Evolutionary conservation across 2,329 filamentous ascomycete genomes (phyloP).

Genomic region (Alternaria consortialis): DNA sequence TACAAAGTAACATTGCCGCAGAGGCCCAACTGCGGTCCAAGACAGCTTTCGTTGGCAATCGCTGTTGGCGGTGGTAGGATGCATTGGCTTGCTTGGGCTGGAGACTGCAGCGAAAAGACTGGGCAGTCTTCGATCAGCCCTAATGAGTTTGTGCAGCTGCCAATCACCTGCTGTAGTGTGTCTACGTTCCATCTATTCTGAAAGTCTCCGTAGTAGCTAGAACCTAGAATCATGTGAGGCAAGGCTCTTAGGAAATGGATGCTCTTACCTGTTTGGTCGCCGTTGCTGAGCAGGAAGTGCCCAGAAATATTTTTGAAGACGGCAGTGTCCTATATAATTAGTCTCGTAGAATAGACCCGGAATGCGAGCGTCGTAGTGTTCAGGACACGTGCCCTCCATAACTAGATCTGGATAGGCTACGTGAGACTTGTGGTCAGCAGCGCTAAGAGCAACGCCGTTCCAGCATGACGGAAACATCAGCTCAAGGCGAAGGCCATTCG

Average conservation of each 20-base stretch:
- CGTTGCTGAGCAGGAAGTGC: conserved; percentile 78
- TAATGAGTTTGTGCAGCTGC: conserved; percentile 68
- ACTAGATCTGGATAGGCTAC: conserved; percentile 81
- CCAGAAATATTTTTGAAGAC: conserved; percentile 70
- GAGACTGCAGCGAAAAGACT: conserved; percentile 43
- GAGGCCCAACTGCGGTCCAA: conserved; percentile 2
- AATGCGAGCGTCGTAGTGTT: conserved; percentile 71
- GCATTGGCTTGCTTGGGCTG: conserved; percentile 4
- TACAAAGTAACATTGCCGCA: conserved; percentile 13
- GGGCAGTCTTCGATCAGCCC: conserved; percentile 66
- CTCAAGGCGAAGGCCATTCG: conserved; percentile 22
- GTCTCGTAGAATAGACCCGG: conserved; percentile 85
- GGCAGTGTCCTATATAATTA: conserved; percentile 82
- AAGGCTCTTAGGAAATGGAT: conserved; percentile 1
- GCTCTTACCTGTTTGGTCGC: conserved; percentile 65
- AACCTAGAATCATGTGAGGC: conserved; percentile 13
- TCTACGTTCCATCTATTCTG: conserved; percentile 70
- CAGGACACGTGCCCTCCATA: conserved; percentile 78
- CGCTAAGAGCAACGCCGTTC: conserved; percentile 42
- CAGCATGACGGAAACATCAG: conserved; percentile 31
- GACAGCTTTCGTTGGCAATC: conserved; percentile 12
- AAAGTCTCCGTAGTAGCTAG: conserved; percentile 73
- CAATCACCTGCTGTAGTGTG: conserved; percentile 70
- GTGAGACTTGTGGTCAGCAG: conserved; percentile 67
- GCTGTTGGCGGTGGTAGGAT: background rate